These are phyloP conservation scores for Saccharomycopsis sp. DNA, from an alignment of 805 yeast genomes.

Conservation along the genomic window DNA sequence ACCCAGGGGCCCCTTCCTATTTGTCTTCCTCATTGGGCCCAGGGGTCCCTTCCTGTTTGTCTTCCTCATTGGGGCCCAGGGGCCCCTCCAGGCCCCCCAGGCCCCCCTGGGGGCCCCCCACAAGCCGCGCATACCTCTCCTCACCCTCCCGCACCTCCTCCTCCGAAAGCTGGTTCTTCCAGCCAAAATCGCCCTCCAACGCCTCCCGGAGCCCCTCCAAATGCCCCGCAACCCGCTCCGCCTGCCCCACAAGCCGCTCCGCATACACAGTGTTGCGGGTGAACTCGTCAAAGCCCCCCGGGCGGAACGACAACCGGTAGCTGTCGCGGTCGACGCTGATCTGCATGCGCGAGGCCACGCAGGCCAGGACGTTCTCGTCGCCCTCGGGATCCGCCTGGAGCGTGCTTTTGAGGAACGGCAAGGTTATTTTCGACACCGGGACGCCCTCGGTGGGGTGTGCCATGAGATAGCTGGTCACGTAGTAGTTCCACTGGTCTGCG, in stretches of 20 bases:
- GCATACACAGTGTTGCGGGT: constrained; percentile 50
- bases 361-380: constrained; percentile 49
- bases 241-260: constrained; percentile 29
- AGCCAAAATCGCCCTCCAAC: constrained; percentile 49
- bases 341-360: constrained; percentile 60
- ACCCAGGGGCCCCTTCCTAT: too few relatives aligned
- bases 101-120: too few relatives aligned
- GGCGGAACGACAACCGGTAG: constrained; percentile 75
- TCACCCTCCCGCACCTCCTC: constrained; percentile 29
- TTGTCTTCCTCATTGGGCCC: background rate
- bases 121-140: constrained; percentile 20
- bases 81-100: too few relatives aligned
- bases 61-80: too few relatives aligned
- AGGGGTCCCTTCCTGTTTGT: too few relatives aligned
- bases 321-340: constrained; percentile 75
- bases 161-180: constrained; percentile 44
- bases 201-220: constrained; percentile 31
- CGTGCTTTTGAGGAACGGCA: constrained; percentile 68
- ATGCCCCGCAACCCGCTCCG: constrained; percentile 23
- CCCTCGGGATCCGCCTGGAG: constrained; percentile 51
- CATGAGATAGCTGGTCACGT: constrained; percentile 86
- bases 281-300: constrained; percentile 72
- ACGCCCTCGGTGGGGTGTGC: constrained; percentile 97
- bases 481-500: constrained; percentile 87
- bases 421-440: constrained; percentile 61